Base-by-base conservation (phyloP, 2,329 filamentous ascomycete species). In the Podosphaera aphanis region DNA sequence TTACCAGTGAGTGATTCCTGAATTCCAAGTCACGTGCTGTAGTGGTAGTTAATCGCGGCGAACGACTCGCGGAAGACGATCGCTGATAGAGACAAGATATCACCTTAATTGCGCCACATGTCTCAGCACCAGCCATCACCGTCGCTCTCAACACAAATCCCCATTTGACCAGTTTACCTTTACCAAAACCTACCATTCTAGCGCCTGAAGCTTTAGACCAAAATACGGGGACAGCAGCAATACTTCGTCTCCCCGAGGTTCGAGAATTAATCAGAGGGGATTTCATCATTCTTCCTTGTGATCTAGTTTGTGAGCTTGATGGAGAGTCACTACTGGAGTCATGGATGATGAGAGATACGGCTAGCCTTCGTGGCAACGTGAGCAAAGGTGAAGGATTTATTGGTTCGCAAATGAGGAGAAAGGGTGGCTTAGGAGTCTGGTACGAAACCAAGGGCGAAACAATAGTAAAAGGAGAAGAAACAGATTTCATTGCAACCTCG, bases 201-300 rank as follows among this genome's bases (percentile, higher is more conserved):
- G 79, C 85, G 0, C 88, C 88, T 1, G 65, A 69, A 53, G 77
- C 73, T 37, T 68, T 94, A 29, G 77, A 83, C 43, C 76, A 85
- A 56, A 90, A 83, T 49, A 93, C 81, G 0, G 85, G 85, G 44
- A 95, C 90, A 5, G 86, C 83, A 6, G 80, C 93, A 56, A 76
- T 95, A 18, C 72, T 98, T 45, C 75, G 86, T 8, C 68, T 93
- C 7, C 79, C 83, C 0, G 82, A 93, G 59, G 75, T 95, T 39
- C 77, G 80, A 57, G 67, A 69, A n/a, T 69, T 76, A 6, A 74
- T 98, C 54, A 84, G 74, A 46, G 75, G 77, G 11, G 84, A 98
- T 62, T 95, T 98, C 57, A 66, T 94, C 21, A 74, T 95, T 2
- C 67, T 98, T 3, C 88, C 90, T 0, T 98, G 90, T 61, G 90